Conservation (phyloP, 2,329 filamentous ascomycete species). For the Diaporthe vaccinii region DNA sequence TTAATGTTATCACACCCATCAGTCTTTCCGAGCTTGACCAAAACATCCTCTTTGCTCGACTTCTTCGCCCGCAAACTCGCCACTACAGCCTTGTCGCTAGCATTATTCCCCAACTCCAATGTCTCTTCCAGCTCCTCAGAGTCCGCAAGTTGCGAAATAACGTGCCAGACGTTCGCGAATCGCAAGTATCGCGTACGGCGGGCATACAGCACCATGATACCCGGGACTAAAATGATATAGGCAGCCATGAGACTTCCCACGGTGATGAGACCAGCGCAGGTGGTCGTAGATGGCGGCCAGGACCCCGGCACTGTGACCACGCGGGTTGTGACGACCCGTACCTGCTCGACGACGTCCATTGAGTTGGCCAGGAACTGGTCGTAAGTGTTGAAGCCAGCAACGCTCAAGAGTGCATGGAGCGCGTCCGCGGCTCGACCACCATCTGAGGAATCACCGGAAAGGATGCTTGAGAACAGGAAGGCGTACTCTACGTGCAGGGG, state of each 20-base stretch:
- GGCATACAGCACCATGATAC: not conserved
- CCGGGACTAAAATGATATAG: not conserved
- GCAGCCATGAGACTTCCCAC: constrained; percentile 5
- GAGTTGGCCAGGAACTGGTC: constrained; percentile 2
- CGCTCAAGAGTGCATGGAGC: not conserved
- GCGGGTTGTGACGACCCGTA: not conserved
- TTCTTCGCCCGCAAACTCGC: not conserved
- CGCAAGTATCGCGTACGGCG: constrained; percentile 9
- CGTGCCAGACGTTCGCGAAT: constrained; percentile 28
- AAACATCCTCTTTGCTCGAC: not conserved
- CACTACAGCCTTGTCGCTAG: not conserved
- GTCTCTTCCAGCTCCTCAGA: constrained; percentile 13
- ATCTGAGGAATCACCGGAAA: not conserved
- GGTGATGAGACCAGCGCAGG: constrained; percentile 18
- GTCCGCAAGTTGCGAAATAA: constrained; percentile 22
- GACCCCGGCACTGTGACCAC: not conserved
- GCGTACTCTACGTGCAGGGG: not conserved
- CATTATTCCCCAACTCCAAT: constrained; percentile 5
- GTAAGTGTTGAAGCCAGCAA: constrained; percentile 6
- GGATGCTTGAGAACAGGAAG: not conserved
- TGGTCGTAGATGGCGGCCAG: not conserved
- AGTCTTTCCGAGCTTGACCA: not conserved
- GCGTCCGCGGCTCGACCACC: constrained; percentile 23
- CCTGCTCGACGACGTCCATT: constrained; percentile 19
- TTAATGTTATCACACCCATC: not conserved